These are phyloP conservation scores for Zelopaecilomyces penicillatus DNA, from an alignment of 2,329 filamentous ascomycete genomes.

Conservation along the genomic window DNA sequence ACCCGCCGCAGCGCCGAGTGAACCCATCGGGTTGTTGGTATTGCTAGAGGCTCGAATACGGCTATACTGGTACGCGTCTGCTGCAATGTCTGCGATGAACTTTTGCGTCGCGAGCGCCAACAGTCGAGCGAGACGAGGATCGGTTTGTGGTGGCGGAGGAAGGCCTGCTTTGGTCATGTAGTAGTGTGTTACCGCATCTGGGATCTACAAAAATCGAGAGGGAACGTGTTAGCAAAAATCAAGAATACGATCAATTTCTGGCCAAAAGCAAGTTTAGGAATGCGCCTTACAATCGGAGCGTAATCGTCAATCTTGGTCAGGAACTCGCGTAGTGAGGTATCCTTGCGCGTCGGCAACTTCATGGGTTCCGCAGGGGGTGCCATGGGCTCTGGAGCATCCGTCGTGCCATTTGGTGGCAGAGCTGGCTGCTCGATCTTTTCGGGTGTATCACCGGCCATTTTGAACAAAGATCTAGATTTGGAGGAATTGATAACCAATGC, in stretches of 20 bases:
- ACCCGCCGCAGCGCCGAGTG: conserved; percentile 65
- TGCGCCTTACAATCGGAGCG: conserved; percentile 72
- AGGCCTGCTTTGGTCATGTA: conserved; percentile 95
- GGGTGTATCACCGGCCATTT: conserved; percentile 28
- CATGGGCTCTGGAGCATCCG: conserved; percentile 31
- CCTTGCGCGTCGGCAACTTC: conserved; percentile 73
- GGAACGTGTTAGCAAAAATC: background rate
- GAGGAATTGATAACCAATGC: too few relatives aligned
- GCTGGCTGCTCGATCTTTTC: conserved; percentile 22
- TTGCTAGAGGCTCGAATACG: conserved; percentile 85
- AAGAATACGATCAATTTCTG: background rate
- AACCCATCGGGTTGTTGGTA: conserved; percentile 85
- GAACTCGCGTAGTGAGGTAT: conserved; percentile 87
- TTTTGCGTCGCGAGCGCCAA: conserved; percentile 97
- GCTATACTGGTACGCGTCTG: conserved; percentile 95
- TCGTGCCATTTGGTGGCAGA: conserved; percentile 19
- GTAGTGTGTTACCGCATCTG: conserved; percentile 94
- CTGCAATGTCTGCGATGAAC: conserved; percentile 94
- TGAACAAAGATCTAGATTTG: conserved; percentile 5
- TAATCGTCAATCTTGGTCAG: conserved; percentile 96
- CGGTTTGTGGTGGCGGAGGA: conserved; percentile 82
- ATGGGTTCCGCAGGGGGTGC: conserved; percentile 43
- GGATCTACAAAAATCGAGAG: conserved; percentile 55
- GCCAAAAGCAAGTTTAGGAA: background rate
- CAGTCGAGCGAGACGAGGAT: conserved; percentile 81